A percentile compares a stretch with the other conserved stretches of the same genome.
These are phyloP conservation scores for Vachellia collinsii DNA, from an alignment of 306 rosid genomes.

Conservation along the genomic window DNA sequence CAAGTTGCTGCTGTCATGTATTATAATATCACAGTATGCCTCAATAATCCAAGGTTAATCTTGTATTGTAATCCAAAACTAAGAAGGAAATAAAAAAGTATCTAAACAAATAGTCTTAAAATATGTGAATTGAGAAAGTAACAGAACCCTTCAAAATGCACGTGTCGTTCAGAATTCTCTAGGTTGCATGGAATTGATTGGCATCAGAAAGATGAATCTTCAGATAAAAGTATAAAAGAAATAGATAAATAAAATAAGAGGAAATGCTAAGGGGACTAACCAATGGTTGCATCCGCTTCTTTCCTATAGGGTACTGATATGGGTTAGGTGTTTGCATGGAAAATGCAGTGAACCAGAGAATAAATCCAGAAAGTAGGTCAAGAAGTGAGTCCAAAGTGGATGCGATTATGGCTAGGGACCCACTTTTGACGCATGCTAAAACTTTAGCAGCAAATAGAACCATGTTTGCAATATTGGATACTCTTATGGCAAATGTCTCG, in stretches of 20 bases:
- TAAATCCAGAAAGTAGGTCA: constrained; percentile 95
- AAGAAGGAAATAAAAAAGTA: neutral
- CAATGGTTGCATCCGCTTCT: constrained; percentile 97
- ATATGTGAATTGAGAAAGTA: neutral
- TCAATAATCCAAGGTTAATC: neutral
- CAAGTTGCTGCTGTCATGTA: neutral
- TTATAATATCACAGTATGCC: neutral
- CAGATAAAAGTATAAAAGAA: neutral
- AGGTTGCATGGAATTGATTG: neutral
- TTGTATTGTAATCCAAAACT: neutral
- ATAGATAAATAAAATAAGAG: neutral
- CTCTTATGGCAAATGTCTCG: constrained; percentile 89
- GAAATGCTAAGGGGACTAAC: constrained; percentile 50
- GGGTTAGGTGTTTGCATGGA: constrained; percentile 99
- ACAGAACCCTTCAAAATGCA: neutral
- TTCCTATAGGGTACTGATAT: constrained; percentile 96
- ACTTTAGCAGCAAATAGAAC: constrained; percentile 88
- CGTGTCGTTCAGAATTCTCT: neutral
- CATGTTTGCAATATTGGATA: constrained; percentile 94
- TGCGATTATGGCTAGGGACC: constrained; percentile 96
- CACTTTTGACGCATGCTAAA: constrained; percentile 88
- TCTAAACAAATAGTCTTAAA: neutral
- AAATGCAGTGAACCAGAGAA: constrained; percentile 98
- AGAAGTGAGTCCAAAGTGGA: constrained; percentile 97
- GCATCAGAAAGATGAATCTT: neutral